Evolutionary conservation across 164 flowering plant species (phyloP), one percentile per base, ranked within the genome.

Genomic region (Piper betle): DNA sequence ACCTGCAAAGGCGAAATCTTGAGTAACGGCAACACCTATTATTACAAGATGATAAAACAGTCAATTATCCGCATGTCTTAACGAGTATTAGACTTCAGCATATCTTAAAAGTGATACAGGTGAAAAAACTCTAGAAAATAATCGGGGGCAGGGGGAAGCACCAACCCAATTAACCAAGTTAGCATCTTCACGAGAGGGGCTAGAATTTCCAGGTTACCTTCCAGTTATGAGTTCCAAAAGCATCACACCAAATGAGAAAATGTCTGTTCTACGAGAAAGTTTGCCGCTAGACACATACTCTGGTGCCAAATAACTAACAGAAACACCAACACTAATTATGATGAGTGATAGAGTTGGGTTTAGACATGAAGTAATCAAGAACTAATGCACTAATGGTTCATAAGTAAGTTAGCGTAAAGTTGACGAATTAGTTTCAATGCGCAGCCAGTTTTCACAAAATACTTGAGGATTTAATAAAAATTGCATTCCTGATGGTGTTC

Each of bases 141-240:
- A 25, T 25, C 33, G 33, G 33, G 33, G 33, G 33, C 1, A 2
- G 33, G 33, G 33, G 33, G 33, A 53, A 55, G 41, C 9, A 77
- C 86, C 80, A 37, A 92, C 98, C 98, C 98, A 92, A 60, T 88
- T 95, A 1, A 88, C 96, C 73, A 88, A 81, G 70, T 91, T 88
- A 62, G 83, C 91, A 48, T 85, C 92, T 83, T 77, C 74, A 77
- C 6, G 84, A 46, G 83, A 16, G 8, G 80, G 69, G 46, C 66
- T 59, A 17, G 81, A 33, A 64, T 87, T 87, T 40, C 87, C 83
- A 53, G 98, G 96, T 40, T 85, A 71, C 11, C 84, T 86, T 37
- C 98, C 98, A 57, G 95, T 92, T 39, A 92, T 81, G 75, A 92
- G 71, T 74, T 92, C 98, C 65, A 92, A 70, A 65, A 92, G 92